Conservation (phyloP, 2,329 filamentous ascomycete genomes). For the Hypoxylon sp. region DNA sequence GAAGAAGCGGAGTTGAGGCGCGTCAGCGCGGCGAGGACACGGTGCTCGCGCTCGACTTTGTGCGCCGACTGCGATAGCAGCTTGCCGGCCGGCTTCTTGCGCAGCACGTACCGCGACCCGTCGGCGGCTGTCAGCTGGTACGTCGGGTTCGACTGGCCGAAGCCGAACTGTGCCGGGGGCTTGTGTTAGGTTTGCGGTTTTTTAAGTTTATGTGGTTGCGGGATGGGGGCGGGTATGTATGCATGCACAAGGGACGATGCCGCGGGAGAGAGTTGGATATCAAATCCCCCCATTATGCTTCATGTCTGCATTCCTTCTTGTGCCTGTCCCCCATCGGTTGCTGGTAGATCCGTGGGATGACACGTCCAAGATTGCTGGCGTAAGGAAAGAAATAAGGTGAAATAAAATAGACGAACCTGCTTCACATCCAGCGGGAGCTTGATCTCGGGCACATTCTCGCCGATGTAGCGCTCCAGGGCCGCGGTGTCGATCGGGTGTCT, state of each 20-base stretch:
- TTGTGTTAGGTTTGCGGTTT: conserved; percentile 3
- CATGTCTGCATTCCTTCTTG: not conserved
- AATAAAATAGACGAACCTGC: conserved; percentile 66
- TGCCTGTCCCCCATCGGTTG: not conserved
- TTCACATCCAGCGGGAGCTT: conserved; percentile 84
- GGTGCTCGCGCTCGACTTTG: conserved; percentile 94
- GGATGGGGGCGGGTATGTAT: not conserved
- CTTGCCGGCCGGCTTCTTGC: conserved; percentile 97
- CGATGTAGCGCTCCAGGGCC: conserved; percentile 81
- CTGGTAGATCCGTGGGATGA: too few relatives aligned
- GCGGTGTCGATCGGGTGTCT: conserved; percentile 88
- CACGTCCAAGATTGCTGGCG: not conserved
- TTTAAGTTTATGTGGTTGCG: not conserved
- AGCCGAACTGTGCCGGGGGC: conserved; percentile 83
- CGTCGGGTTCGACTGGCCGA: conserved; percentile 96
- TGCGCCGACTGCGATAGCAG: conserved; percentile 94
- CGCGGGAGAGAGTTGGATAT: too few relatives aligned
- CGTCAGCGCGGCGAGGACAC: conserved; percentile 80
- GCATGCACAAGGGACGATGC: too few relatives aligned
- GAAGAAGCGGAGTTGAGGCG: not conserved
- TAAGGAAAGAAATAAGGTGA: not conserved
- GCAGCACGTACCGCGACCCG: conserved; percentile 81
- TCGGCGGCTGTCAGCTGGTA: conserved; percentile 84
- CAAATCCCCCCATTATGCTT: too few relatives aligned
- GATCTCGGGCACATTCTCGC: conserved; percentile 81